These are phyloP conservation scores for Orbilia quercus DNA, from an alignment of 2,329 filamentous ascomycete species.

Conservation along the genomic window DNA sequence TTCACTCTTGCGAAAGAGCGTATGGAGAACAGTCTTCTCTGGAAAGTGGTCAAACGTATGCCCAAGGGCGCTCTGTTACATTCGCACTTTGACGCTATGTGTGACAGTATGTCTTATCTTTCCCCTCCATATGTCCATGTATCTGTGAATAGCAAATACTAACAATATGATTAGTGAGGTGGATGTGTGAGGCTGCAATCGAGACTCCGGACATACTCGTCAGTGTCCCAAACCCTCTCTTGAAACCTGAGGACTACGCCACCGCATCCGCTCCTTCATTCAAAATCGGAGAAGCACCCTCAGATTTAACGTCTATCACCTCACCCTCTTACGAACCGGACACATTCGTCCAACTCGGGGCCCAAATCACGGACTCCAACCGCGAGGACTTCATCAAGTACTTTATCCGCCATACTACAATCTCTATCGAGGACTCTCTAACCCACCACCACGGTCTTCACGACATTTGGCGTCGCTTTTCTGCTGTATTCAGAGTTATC, in stretches of 20 bases:
- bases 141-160: neutral
- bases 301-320: conserved; percentile 41
- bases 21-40: conserved; percentile 86
- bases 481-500: conserved; percentile 77
- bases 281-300: conserved; percentile 56
- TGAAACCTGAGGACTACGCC: conserved; percentile 66
- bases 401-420: conserved; percentile 51
- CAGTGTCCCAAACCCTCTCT: conserved; percentile 43
- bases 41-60: conserved; percentile 85
- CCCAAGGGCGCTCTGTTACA: conserved; percentile 89
- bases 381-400: conserved; percentile 53
- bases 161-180: conserved; percentile 69
- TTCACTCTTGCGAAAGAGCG: conserved; percentile 85
- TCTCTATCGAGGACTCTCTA: conserved; percentile 73
- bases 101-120: conserved; percentile 69
- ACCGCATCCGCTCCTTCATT: conserved; percentile 66
- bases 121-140: neutral
- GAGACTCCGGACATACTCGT: conserved; percentile 76
- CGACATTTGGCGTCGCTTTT: conserved; percentile 86
- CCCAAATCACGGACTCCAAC: conserved; percentile 45
- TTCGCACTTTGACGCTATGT: conserved; percentile 90
- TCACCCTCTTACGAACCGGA: conserved; percentile 62
- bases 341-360: conserved; percentile 69
- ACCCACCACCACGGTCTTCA: conserved; percentile 85
- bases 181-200: conserved; percentile 78